These are phyloP conservation scores for Parastagonospora nodorum DNA, from an alignment of 2,329 filamentous ascomycete genomes.

Conservation along the genomic window DNA sequence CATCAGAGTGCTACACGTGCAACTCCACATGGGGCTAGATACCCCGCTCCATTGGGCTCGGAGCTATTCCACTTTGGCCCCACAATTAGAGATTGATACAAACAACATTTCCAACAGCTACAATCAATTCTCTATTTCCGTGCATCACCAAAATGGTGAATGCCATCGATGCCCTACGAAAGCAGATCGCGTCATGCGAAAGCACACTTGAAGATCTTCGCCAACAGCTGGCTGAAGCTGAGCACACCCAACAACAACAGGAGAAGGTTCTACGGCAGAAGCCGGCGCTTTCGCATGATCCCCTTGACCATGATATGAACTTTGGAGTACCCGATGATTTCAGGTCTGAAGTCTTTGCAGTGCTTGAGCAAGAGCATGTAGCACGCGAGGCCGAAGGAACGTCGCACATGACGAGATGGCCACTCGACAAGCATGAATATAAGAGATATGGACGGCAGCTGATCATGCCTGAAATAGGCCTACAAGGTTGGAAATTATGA, in stretches of 20 bases:
- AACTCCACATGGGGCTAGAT: no score
- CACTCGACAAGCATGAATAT: conserved; percentile 74
- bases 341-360: conserved; percentile 49
- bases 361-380: conserved; percentile 28
- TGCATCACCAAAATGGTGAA: conserved; percentile 11
- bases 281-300: conserved; percentile 22
- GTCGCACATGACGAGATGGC: conserved; percentile 58
- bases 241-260: conserved; percentile 39
- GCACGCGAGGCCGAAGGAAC: conserved; percentile 8
- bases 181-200: conserved; percentile 52
- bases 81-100: conserved; percentile 1
- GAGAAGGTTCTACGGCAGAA: conserved; percentile 26
- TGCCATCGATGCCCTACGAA: conserved; percentile 46
- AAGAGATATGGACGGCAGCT: conserved; percentile 87
- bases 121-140: neutral
- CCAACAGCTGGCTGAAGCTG: conserved; percentile 50
- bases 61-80: neutral
- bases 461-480: conserved; percentile 80
- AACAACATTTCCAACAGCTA: neutral
- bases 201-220: conserved; percentile 47
- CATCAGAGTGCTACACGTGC: neutral
- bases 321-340: conserved; percentile 51
- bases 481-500: conserved; percentile 62
- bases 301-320: conserved; percentile 43
- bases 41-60: neutral